A percentile compares a stretch with the other conserved stretches of the same genome.
Evolutionary conservation across 345 rosid genomes (phyloP).

Genomic region (Syzygium oleosum): DNA sequence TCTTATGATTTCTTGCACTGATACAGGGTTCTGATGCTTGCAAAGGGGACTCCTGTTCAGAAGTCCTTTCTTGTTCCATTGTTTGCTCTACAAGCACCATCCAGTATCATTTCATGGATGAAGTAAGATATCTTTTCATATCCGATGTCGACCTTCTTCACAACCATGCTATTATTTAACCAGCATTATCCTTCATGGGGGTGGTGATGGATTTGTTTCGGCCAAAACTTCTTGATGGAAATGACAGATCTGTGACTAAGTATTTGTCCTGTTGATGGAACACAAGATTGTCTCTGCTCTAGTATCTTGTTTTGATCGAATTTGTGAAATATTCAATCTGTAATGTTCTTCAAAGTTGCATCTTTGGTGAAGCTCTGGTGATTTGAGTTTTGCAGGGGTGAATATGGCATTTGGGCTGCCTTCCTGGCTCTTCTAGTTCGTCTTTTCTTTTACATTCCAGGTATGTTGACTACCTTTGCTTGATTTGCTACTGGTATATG

Average conservation of each 20-base stretch:
- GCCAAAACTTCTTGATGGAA: neutral
- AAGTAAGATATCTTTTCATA: conserved; percentile 34
- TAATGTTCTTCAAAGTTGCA: neutral
- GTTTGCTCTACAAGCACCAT: conserved; percentile 71
- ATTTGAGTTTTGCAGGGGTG: conserved; percentile 51
- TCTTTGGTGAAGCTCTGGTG: neutral
- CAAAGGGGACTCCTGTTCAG: conserved; percentile 65
- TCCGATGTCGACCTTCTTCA: neutral
- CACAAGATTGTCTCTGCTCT: neutral
- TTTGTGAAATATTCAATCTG: neutral
- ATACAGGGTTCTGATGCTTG: conserved; percentile 53
- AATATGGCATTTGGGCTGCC: conserved; percentile 85
- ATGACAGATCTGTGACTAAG: neutral
- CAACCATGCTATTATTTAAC: neutral
- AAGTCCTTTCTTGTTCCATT: conserved; percentile 79
- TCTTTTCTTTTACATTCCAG: conserved; percentile 77
- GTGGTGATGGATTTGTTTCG: neutral
- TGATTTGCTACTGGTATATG: neutral
- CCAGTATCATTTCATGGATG: conserved; percentile 60
- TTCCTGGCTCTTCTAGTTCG: conserved; percentile 78
- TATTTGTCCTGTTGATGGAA: neutral
- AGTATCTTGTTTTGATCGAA: neutral
- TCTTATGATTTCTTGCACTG: neutral
- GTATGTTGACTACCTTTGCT: conserved; percentile 20
- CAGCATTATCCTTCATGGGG: neutral